These are phyloP conservation scores for Quercus tomentella DNA, from an alignment of 331 rosid genomes.

Conservation along the genomic window DNA sequence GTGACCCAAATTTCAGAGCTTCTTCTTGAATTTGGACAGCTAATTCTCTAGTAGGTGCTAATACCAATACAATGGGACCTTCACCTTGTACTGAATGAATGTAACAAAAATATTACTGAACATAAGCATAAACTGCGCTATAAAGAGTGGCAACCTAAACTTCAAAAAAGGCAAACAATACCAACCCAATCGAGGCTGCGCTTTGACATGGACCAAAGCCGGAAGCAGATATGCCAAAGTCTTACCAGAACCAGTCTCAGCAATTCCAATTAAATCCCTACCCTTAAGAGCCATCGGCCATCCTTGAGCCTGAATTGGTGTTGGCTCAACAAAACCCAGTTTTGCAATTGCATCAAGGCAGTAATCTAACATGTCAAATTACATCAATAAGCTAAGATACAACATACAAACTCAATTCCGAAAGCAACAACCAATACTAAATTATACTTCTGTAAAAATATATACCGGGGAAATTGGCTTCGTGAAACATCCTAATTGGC, in stretches of 20 bases:
- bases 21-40: constrained; percentile 98
- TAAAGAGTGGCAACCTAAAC: not conserved
- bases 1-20: constrained; percentile 65
- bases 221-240: constrained; percentile 90
- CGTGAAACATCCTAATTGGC: constrained; percentile 69
- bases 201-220: constrained; percentile 84
- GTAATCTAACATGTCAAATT: constrained; percentile 44
- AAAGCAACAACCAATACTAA: not conserved
- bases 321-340: constrained; percentile 93
- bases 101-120: constrained; percentile 13
- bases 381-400: constrained; percentile 6
- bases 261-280: constrained; percentile 93
- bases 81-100: constrained; percentile 64
- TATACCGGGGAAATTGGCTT: constrained; percentile 83
- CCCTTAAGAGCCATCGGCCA: constrained; percentile 99
- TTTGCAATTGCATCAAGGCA: constrained; percentile 83
- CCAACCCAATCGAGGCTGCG: constrained; percentile 87
- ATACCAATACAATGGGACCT: constrained; percentile 80
- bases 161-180: constrained; percentile 4
- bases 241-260: constrained; percentile 99
- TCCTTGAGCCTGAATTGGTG: constrained; percentile 98
- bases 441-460: constrained; percentile 1
- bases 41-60: constrained; percentile 94
- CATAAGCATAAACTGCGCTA: constrained; percentile 1
- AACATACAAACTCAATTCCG: not conserved